A percentile compares a stretch with the other conserved stretches of the same genome.
Conservation (phyloP, 345 rosid genomes). For the Eucalyptus sideroxylon region DNA sequence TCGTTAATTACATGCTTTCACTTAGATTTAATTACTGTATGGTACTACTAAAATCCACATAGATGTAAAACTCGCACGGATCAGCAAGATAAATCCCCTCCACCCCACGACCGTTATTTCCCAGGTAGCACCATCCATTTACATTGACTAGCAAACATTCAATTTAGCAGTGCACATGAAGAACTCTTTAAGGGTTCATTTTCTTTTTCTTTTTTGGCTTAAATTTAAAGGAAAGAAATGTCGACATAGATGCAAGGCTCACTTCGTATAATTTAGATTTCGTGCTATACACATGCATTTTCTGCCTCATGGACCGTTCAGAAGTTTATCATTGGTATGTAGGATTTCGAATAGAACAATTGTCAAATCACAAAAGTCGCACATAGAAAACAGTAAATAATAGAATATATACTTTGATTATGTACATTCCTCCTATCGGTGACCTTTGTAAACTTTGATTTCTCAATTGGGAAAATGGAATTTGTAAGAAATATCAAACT, state of each 20-base stretch:
- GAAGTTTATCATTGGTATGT: not conserved
- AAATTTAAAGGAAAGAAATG: not conserved
- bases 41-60: not conserved
- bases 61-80: not conserved
- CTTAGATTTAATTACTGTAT: not conserved
- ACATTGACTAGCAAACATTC: not conserved
- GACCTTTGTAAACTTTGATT: not conserved
- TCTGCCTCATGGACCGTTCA: not conserved
- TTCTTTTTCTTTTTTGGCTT: not conserved
- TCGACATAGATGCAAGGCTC: not conserved
- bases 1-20: not conserved
- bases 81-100: not conserved
- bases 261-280: not conserved
- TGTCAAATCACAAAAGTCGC: not conserved
- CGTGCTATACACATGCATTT: not conserved
- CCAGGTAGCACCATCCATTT: not conserved
- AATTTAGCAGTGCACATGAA: not conserved
- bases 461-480: not conserved
- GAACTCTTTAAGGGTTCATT: not conserved
- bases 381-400: not conserved
- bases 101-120: not conserved
- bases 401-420: not conserved
- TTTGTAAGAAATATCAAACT: not conserved
- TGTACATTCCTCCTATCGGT: not conserved
- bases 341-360: not conserved